These are phyloP conservation scores for Solanum commersonii DNA, from an alignment of 257 asterid species.

Conservation along the genomic window DNA sequence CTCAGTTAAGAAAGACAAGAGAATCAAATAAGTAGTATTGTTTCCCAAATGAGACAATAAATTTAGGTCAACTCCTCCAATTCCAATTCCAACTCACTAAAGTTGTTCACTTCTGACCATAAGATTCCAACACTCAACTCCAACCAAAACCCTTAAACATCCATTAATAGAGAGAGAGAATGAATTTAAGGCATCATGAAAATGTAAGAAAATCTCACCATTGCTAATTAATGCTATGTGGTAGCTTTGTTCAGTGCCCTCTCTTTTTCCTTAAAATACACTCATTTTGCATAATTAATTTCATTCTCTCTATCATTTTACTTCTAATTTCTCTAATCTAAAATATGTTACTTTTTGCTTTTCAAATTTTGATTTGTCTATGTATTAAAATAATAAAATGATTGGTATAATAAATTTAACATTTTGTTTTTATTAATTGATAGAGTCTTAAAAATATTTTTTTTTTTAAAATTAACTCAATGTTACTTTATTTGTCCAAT, in stretches of 20 bases:
- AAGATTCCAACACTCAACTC: constrained; percentile 64
- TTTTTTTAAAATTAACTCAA: no score
- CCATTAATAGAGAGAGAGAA: neutral
- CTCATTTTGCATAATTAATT: constrained; percentile 22
- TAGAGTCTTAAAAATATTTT: no score
- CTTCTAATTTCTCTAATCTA: no score
- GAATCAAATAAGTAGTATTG: constrained; percentile 4
- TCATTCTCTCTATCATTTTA: neutral
- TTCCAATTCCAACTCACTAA: neutral
- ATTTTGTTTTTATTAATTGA: no score
- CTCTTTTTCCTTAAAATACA: constrained; percentile 25
- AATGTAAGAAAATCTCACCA: constrained; percentile 8
- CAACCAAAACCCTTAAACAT: neutral
- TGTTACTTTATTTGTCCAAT: no score
- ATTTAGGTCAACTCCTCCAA: constrained; percentile 71
- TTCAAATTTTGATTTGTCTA: neutral
- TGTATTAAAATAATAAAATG: no score
- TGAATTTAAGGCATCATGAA: neutral
- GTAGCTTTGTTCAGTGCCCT: constrained; percentile 14
- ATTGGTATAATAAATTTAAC: no score
- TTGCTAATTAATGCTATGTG: constrained; percentile 24
- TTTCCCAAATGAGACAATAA: constrained; percentile 7
- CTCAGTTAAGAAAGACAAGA: neutral
- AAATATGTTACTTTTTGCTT: no score
- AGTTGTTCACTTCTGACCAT: constrained; percentile 31